Evolutionary conservation across 83 land plant genomes (phyloP).

Genomic region (Diphasiastrum complanatum): DNA sequence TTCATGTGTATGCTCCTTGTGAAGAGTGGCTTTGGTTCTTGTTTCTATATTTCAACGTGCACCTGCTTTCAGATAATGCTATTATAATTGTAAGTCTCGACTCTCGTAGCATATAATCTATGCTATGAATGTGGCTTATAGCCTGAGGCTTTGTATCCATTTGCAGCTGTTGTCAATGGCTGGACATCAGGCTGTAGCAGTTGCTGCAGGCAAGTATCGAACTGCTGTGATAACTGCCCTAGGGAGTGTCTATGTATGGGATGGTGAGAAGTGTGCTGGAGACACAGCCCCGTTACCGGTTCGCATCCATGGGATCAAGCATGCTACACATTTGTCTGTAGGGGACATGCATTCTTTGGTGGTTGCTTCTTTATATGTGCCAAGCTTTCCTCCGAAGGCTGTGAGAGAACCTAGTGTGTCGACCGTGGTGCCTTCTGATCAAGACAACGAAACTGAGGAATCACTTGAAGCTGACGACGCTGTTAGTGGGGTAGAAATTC

Average conservation of each 20-base stretch:
- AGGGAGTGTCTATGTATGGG: slow-evolving; percentile 87
- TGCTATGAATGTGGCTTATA: neutral
- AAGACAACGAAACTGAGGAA: slow-evolving; percentile 38
- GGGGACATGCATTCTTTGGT: slow-evolving; percentile 86
- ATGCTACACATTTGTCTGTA: slow-evolving; percentile 70
- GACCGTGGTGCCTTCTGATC: slow-evolving; percentile 10
- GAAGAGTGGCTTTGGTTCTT: too few species aligned
- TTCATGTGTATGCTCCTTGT: too few species aligned
- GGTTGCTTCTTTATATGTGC: slow-evolving; percentile 65
- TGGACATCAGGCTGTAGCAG: slow-evolving; percentile 50
- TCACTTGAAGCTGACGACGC: slow-evolving; percentile 48
- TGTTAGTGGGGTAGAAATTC: slow-evolving; percentile 25
- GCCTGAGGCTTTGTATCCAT: slow-evolving; percentile 7
- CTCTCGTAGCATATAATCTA: neutral
- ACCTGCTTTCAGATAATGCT: too few species aligned
- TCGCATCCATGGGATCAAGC: slow-evolving; percentile 75
- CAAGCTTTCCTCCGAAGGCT: slow-evolving; percentile 38
- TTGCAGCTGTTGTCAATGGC: slow-evolving; percentile 49
- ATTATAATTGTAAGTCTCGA: neutral
- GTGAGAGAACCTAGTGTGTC: slow-evolving; percentile 12
- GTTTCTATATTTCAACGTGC: too few species aligned
- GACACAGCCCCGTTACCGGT: slow-evolving; percentile 45
- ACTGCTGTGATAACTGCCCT: slow-evolving; percentile 60
- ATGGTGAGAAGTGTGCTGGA: slow-evolving; percentile 59
- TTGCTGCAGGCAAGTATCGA: slow-evolving; percentile 91